These are phyloP conservation scores for Nitzschia inconspicua DNA, from an alignment of 108 stramenopile genomes.

Conservation along the genomic window DNA sequence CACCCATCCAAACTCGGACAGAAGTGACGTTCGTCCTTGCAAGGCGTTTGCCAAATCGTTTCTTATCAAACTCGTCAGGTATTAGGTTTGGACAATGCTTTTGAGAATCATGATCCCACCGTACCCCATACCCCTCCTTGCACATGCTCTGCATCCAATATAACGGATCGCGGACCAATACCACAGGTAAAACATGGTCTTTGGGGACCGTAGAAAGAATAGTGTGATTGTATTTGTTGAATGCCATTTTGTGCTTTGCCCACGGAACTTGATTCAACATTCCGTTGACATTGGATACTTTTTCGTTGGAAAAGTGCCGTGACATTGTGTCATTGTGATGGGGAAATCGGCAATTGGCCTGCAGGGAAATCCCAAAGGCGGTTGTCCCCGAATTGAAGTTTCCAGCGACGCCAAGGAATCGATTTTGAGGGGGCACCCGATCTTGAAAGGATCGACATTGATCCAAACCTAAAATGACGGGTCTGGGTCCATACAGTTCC, in stretches of 20 bases:
- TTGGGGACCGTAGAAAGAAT: slow-evolving; percentile 9
- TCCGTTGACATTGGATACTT: slow-evolving; percentile 35
- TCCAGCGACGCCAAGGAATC: slow-evolving; percentile 57
- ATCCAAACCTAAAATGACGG: slow-evolving; percentile 26
- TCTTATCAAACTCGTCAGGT: slow-evolving; percentile 41
- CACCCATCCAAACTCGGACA: slow-evolving; percentile 24
- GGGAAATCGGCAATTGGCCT: slow-evolving; percentile 37
- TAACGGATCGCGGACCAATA: slow-evolving; percentile 65
- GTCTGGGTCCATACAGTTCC: slow-evolving; percentile 26
- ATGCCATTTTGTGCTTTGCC: slow-evolving; percentile 74
- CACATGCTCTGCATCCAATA: slow-evolving; percentile 83
- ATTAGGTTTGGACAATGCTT: slow-evolving; percentile 75
- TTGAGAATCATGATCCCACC: slow-evolving; percentile 44
- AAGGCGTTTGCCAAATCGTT: slow-evolving; percentile 11
- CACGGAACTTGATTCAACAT: slow-evolving; percentile 64
- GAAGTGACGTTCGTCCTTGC: slow-evolving; percentile 5
- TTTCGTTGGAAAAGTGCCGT: not conserved
- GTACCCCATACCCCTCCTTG: slow-evolving; percentile 56
- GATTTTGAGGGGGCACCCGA: slow-evolving; percentile 11
- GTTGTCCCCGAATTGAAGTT: slow-evolving; percentile 79
- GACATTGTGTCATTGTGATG: not conserved
- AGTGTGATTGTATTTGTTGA: slow-evolving; percentile 32
- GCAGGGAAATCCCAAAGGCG: slow-evolving; percentile 49
- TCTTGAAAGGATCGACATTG: slow-evolving; percentile 12
- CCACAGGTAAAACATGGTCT: slow-evolving; percentile 47